A percentile compares a stretch with the other conserved stretches of the same genome.
Evolutionary conservation across 805 yeast genomes (phyloP).

Genomic region (Teunomyces pallodes): DNA sequence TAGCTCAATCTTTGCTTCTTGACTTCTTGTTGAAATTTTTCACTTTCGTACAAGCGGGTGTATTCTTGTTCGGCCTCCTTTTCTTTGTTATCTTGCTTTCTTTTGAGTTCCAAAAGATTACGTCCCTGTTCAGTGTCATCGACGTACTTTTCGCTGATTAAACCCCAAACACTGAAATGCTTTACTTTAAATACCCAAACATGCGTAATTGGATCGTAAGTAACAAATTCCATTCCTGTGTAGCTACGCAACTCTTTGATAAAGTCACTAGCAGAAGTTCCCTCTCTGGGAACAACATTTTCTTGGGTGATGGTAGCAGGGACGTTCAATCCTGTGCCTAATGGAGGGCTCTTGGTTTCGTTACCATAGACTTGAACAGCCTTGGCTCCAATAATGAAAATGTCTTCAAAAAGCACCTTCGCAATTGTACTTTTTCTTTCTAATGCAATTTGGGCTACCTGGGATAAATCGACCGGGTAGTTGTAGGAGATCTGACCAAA

Average conservation of each 20-base stretch:
- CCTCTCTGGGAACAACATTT: constrained; percentile 47
- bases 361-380: constrained; percentile 54
- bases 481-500: constrained; percentile 67
- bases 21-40: constrained; percentile 27
- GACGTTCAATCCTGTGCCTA: constrained; percentile 70
- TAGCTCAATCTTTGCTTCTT: constrained; percentile 32
- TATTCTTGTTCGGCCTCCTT: constrained; percentile 45
- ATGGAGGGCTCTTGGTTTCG: constrained; percentile 45
- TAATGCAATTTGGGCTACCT: constrained; percentile 41
- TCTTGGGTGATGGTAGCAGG: constrained; percentile 74
- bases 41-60: constrained; percentile 29
- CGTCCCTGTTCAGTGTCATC: constrained; percentile 11
- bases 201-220: constrained; percentile 73
- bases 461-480: constrained; percentile 66
- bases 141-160: constrained; percentile 60
- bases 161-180: constrained; percentile 95
- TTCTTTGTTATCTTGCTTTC: constrained; percentile 27
- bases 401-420: constrained; percentile 36
- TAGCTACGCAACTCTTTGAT: constrained; percentile 50
- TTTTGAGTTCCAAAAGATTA: constrained; percentile 36
- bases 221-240: constrained; percentile 73
- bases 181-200: constrained; percentile 79
- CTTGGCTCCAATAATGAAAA: constrained; percentile 42
- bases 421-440: constrained; percentile 36
- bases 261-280: constrained; percentile 44